Base-by-base conservation (phyloP, 768 basidiomycete species). In the Psilocybe subaeruginosa region DNA sequence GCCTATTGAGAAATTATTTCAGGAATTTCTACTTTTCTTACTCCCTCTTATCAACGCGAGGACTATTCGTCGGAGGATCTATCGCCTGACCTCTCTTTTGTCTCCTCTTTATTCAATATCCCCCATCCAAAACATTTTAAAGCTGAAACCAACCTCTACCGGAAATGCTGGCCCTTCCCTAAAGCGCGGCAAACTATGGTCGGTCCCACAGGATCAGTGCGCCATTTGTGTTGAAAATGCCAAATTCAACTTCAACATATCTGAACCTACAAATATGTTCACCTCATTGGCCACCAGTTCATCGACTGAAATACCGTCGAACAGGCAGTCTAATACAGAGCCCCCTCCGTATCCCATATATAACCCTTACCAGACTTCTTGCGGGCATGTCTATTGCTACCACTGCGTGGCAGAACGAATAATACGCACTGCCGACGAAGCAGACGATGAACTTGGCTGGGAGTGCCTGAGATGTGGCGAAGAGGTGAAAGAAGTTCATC, bases 11-110 rank as follows among this genome's bases (percentile, higher is more conserved):
- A 8, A 56, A 63, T 30, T 37, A 19, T 19, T 16, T 64, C 46
- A 99, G 97, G 96, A 99, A 84, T 98, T 99, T 75, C 80, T 99
- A 12, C 80, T 98, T 37, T 98, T 98, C 78, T 75, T 95, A 17
- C 81, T 99, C 8, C 97, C 97, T 3, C 82, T 98, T 45, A 78
- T 98, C 63, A 92, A 87, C 65, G 78, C 88, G 9, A 83, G 86
- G 59, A 79, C 81, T 14, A 72, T 95, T 45, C 85, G 88, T 50
- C 85, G 89, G 46, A 80, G 82, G 47, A 51, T 88, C 54, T 75
- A 73, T 55, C 80, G 81, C 46, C 58, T 80, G 17, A 60, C 71
- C 3, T 72, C 74, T 12, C 68, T 64, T 51, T 59, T 80, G 39
- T 72, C 68, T 27, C 74, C 71, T 65, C 47, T 56, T 72, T 29